A percentile compares a stretch with the other conserved stretches of the same genome.
Conservation (phyloP, 2,329 filamentous ascomycete species). For the Neofusicoccum laricinum region DNA sequence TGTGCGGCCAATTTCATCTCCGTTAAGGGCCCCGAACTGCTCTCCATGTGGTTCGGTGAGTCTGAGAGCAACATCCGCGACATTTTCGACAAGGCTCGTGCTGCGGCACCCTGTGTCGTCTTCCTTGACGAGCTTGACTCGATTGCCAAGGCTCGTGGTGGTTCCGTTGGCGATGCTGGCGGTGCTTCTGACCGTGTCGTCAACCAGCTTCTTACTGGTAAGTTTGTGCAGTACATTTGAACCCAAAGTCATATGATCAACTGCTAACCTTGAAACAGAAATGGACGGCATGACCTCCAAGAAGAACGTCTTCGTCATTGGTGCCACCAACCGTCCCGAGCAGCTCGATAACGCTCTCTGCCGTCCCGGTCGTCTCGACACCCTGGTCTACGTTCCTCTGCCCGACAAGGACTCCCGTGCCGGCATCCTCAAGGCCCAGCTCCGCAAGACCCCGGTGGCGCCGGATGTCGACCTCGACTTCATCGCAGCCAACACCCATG, state of each 20-base stretch:
- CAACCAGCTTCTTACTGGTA: slow-evolving; percentile 97
- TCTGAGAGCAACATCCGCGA: slow-evolving; percentile 99
- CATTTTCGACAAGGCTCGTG: slow-evolving; percentile 99
- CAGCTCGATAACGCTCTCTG: slow-evolving; percentile 97
- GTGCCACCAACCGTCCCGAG: slow-evolving; percentile 97
- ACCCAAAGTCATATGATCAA: neutral
- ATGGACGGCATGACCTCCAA: slow-evolving; percentile 99
- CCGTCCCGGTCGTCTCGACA: slow-evolving; percentile 97
- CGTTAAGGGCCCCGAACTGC: slow-evolving; percentile 94
- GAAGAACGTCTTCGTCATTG: slow-evolving; percentile 99
- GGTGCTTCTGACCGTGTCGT: slow-evolving; percentile 99
- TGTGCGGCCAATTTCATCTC: slow-evolving; percentile 99
- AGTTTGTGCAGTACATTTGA: slow-evolving; percentile 37
- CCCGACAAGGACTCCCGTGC: slow-evolving; percentile 88
- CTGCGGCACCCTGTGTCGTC: slow-evolving; percentile 94
- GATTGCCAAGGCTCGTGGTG: slow-evolving; percentile 98
- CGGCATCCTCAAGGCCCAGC: slow-evolving; percentile 89
- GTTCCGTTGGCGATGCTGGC: slow-evolving; percentile 90
- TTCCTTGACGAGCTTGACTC: slow-evolving; percentile 99
- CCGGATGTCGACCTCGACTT: slow-evolving; percentile 81
- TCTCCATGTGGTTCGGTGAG: slow-evolving; percentile 99
- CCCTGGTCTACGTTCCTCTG: slow-evolving; percentile 95
- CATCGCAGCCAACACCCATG: slow-evolving; percentile 96
- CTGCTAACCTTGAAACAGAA: slow-evolving; percentile 59
- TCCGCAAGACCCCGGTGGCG: slow-evolving; percentile 95